Evolutionary conservation across 805 yeast genomes (phyloP).

Genomic region (Zygoascus ofunaensis): DNA sequence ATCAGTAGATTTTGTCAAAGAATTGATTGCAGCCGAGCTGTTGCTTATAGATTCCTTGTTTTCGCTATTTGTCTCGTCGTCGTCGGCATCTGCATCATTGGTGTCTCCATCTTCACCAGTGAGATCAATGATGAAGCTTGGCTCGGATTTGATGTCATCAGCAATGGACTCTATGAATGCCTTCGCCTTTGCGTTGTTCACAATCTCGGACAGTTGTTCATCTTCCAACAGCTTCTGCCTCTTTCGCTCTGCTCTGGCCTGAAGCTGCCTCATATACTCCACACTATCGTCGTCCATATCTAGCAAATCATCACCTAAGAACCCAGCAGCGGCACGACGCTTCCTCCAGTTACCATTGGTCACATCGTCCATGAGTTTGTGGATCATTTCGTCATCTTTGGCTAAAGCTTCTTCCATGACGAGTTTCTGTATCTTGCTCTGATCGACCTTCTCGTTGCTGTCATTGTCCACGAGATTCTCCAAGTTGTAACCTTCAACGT

Average conservation of each 20-base stretch:
- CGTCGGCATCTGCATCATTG: not conserved
- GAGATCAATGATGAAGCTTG: conserved; percentile 4
- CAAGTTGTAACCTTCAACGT: conserved; percentile 15
- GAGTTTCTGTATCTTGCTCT: conserved; percentile 13
- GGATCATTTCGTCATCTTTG: conserved; percentile 17
- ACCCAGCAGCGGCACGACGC: conserved; percentile 8
- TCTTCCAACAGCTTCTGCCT: conserved; percentile 17
- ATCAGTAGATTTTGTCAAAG: too few species aligned
- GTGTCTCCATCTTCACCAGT: not conserved
- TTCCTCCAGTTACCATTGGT: conserved; percentile 20
- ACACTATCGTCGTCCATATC: conserved; percentile 14
- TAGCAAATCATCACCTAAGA: conserved; percentile 10
- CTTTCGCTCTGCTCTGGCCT: conserved; percentile 14
- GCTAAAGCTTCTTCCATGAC: conserved; percentile 16
- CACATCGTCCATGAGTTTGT: conserved; percentile 20
- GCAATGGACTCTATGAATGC: conserved; percentile 21
- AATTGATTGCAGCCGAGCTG: not conserved
- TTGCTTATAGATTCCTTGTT: not conserved
- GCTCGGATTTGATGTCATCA: conserved; percentile 7
- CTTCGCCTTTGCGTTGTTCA: conserved; percentile 17
- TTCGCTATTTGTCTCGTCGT: not conserved
- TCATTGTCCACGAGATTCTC: conserved; percentile 20
- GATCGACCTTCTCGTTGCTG: conserved; percentile 10
- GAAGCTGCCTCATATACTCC: conserved; percentile 10
- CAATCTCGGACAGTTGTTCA: conserved; percentile 14